phyloP scores from a whole-genome alignment of 345 rosid genomes.

The Toxicodendron radicans region DNA sequence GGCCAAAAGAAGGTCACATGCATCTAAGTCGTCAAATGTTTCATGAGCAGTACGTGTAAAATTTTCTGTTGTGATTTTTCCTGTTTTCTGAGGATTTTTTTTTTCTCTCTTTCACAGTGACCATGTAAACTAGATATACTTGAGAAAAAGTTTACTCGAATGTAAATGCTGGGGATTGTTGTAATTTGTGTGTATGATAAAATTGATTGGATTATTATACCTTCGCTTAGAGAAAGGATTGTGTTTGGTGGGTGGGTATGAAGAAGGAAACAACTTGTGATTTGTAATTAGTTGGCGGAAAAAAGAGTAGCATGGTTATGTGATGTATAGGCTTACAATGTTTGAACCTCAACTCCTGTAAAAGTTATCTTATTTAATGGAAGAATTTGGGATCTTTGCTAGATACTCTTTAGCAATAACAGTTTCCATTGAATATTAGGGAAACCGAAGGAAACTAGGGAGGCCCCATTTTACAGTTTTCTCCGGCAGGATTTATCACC shows the following conservation, averaged over 20 bases:
- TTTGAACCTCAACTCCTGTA: conserved; percentile 14
- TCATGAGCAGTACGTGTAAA: conserved; percentile 2
- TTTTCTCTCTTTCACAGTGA: neutral
- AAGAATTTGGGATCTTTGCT: conserved; percentile 11
- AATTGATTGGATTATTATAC: conserved; percentile 17
- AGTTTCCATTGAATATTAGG: too few species aligned
- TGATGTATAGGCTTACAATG: conserved; percentile 17
- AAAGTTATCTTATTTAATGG: conserved; percentile 20
- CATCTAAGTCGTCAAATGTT: conserved; percentile 37
- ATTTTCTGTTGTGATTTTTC: conserved; percentile 19
- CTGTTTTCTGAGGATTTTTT: conserved; percentile 12
- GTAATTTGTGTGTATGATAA: conserved; percentile 28
- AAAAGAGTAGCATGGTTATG: conserved; percentile 15
- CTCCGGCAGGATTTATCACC: too few species aligned
- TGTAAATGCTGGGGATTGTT: conserved; percentile 39
- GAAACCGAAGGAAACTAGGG: too few species aligned
- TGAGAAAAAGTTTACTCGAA: conserved; percentile 15
- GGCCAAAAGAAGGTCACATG: conserved; percentile 51
- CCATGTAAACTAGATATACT: conserved; percentile 10
- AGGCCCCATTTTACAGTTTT: too few species aligned
- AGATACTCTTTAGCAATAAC: neutral
- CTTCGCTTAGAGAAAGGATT: conserved; percentile 14
- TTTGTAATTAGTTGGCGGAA: neutral
- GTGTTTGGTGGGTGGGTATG: conserved; percentile 14
- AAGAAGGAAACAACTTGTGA: conserved; percentile 19